These are phyloP conservation scores for Xylaria castorea DNA, from an alignment of 495 filamentous ascomycete species.

Conservation along the genomic window DNA sequence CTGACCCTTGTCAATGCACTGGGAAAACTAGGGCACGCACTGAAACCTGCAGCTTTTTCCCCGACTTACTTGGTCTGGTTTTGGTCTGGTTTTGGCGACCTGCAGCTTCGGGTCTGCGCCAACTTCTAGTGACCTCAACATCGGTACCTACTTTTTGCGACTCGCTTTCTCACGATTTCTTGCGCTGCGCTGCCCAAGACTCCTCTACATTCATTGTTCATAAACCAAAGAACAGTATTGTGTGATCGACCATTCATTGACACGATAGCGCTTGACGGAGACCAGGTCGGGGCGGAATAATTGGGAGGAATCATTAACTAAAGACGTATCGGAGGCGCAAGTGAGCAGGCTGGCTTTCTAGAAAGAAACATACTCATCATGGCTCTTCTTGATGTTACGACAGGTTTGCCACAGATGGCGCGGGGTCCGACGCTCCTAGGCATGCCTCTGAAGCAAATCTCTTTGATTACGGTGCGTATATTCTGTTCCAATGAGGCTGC, in stretches of 20 bases:
- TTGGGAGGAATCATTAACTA: background rate
- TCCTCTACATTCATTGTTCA: background rate
- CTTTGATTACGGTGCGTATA: conserved; percentile 74
- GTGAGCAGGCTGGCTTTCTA: background rate
- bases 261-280: background rate
- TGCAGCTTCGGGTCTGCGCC: conserved; percentile 10
- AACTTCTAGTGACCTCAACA: background rate
- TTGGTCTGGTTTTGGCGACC: conserved; percentile 15
- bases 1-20: background rate
- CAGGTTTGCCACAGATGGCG: conserved; percentile 39
- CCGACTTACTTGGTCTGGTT: background rate
- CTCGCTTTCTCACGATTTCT: background rate
- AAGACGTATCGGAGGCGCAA: background rate
- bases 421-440: conserved; percentile 62
- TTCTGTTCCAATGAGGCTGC: background rate
- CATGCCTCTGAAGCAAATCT: conserved; percentile 76
- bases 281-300: conserved; percentile 7
- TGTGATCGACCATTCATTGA: background rate
- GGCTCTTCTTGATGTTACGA: conserved; percentile 45
- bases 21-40: background rate
- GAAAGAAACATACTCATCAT: conserved; percentile 32
- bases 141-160: conserved; percentile 4
- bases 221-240: background rate
- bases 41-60: conserved; percentile 24
- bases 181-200: background rate